Conservation (phyloP, 2,329 filamentous ascomycete genomes). For the Hypoxylon sp. region DNA sequence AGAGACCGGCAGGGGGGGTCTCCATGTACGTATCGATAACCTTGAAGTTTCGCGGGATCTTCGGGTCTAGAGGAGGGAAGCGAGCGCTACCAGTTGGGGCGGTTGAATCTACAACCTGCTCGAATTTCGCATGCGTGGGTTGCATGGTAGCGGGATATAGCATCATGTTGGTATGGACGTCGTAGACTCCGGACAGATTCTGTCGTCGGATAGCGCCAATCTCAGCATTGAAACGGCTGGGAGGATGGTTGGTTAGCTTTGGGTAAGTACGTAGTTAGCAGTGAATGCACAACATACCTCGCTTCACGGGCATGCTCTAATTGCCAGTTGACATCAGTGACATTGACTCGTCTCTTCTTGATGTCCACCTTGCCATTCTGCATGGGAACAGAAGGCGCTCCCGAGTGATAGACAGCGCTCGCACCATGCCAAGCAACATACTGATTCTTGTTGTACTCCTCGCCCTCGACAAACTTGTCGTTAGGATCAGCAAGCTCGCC, state of each 20-base stretch:
- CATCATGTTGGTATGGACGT: constrained; percentile 93
- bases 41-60: constrained; percentile 69
- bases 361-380: constrained; percentile 82
- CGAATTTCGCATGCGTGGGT: constrained; percentile 87
- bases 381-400: constrained; percentile 80
- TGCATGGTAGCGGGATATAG: constrained; percentile 91
- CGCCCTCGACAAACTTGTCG: constrained; percentile 81
- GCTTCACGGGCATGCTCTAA: constrained; percentile 93
- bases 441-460: constrained; percentile 98
- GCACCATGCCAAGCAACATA: constrained; percentile 99
- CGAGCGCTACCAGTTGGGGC: constrained; percentile 51
- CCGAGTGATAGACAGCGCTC: constrained; percentile 93
- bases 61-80: constrained; percentile 66
- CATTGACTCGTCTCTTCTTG: constrained; percentile 87
- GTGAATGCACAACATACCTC: constrained; percentile 70
- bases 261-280: not conserved
- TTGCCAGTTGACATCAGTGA: constrained; percentile 97
- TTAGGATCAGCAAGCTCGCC: constrained; percentile 93
- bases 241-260: constrained; percentile 25
- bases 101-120: constrained; percentile 68
- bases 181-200: constrained; percentile 85
- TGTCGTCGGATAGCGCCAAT: constrained; percentile 77
- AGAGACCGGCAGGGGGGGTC: constrained; percentile 64
- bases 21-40: constrained; percentile 70
- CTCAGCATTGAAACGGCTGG: constrained; percentile 85